Evolutionary conservation across 345 rosid genomes (phyloP).

Genomic region (Microcos paniculata): DNA sequence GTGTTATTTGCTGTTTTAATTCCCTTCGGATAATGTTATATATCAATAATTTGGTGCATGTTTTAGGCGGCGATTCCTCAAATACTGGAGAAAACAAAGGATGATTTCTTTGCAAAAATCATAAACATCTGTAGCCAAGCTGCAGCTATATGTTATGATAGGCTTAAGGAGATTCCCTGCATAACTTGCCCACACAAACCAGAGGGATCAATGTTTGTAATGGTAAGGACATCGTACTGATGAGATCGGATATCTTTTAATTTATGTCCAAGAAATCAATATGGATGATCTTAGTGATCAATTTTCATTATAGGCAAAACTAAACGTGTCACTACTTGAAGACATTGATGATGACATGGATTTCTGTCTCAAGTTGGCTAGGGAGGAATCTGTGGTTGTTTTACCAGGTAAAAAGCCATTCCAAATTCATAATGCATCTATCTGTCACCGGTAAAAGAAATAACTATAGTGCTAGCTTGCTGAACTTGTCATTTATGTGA

Average conservation of each 20-base stretch:
- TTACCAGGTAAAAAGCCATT: constrained; percentile 30
- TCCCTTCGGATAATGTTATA: neutral
- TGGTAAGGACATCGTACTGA: constrained; percentile 26
- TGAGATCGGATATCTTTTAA: neutral
- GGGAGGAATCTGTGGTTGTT: constrained; percentile 37
- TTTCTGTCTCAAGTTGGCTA: constrained; percentile 40
- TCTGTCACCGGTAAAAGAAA: neutral
- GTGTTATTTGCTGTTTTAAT: neutral
- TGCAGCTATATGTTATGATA: constrained; percentile 34
- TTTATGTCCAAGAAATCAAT: neutral
- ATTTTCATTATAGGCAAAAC: constrained; percentile 27
- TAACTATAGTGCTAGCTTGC: neutral
- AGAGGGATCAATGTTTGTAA: constrained; percentile 35
- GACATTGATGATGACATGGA: constrained; percentile 40
- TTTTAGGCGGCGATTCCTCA: constrained; percentile 34
- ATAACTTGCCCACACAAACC: constrained; percentile 41
- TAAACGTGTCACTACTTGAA: constrained; percentile 27
- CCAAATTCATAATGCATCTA: neutral
- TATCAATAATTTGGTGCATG: neutral
- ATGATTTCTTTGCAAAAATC: constrained; percentile 30
- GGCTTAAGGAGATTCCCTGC: constrained; percentile 33
- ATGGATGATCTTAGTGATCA: neutral
- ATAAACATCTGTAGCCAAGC: constrained; percentile 24
- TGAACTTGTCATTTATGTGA: neutral
- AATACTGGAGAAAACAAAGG: constrained; percentile 32